phyloP scores from a whole-genome alignment of 2,329 filamentous ascomycete genomes.

The Hypomyces rosellus region DNA sequence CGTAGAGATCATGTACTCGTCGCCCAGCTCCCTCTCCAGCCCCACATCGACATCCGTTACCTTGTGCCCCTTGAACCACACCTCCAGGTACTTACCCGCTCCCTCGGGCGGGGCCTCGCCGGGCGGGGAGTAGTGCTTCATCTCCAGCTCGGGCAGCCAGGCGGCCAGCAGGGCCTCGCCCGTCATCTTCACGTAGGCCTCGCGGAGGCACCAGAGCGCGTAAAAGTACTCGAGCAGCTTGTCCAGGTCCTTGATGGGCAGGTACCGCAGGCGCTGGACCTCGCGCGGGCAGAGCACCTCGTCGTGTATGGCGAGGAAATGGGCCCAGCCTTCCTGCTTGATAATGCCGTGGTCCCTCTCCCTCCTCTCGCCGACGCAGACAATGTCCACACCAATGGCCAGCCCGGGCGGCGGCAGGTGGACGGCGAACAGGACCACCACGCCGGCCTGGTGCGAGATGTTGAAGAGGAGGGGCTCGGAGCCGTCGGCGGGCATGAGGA shows the following conservation, averaged over 20 bases:
- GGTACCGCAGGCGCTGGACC: slow-evolving; percentile 51
- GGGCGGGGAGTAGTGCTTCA: slow-evolving; percentile 56
- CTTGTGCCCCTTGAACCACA: slow-evolving; percentile 24
- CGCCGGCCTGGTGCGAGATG: slow-evolving; percentile 69
- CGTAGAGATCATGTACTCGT: slow-evolving; percentile 50
- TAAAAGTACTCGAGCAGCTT: slow-evolving; percentile 66
- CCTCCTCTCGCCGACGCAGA: slow-evolving; percentile 64
- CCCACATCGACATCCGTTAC: slow-evolving; percentile 30
- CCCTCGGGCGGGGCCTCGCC: slow-evolving; percentile 17
- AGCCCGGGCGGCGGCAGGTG: slow-evolving; percentile 24
- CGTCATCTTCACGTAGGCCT: slow-evolving; percentile 78
- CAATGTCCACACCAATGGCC: slow-evolving; percentile 67
- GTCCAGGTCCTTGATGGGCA: slow-evolving; percentile 34
- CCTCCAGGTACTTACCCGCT: slow-evolving; percentile 17
- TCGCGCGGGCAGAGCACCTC: slow-evolving; percentile 63
- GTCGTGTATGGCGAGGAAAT: slow-evolving; percentile 65
- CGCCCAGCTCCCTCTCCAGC: slow-evolving; percentile 37
- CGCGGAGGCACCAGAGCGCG: slow-evolving; percentile 70
- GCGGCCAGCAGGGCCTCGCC: slow-evolving; percentile 68
- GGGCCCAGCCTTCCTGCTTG: slow-evolving; percentile 51
- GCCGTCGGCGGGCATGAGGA: slow-evolving; percentile 41
- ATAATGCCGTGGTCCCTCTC: slow-evolving; percentile 55
- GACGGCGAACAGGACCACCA: slow-evolving; percentile 61
- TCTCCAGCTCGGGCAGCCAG: slow-evolving; percentile 67
- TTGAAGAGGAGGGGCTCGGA: slow-evolving; percentile 59